A percentile compares a stretch with the other conserved stretches of the same genome.
phyloP scores from a whole-genome alignment of 1,284 basidiomycete genomes.

The Heterobasidion annosum region DNA sequence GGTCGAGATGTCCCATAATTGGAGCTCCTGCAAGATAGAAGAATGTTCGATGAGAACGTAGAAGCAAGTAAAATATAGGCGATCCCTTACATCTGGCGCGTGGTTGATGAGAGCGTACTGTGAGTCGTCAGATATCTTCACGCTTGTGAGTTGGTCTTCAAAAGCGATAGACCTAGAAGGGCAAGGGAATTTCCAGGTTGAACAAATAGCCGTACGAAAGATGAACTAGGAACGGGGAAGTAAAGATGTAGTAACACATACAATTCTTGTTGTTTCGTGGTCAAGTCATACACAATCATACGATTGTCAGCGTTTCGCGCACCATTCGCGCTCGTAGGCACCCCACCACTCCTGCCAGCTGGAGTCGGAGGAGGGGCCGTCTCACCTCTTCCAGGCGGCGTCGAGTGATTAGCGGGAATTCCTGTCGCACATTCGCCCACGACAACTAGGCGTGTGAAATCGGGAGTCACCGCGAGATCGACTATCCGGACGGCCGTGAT shows the following conservation, averaged over 20 bases:
- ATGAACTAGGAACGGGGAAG: not conserved
- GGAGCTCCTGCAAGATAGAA: conserved; percentile 63
- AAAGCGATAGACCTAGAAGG: conserved; percentile 49
- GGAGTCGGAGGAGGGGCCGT: conserved; percentile 20
- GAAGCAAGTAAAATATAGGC: conserved; percentile 1
- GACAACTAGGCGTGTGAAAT: conserved; percentile 76
- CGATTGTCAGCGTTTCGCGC: conserved; percentile 43
- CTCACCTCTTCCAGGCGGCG: conserved; percentile 21
- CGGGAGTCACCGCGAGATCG: conserved; percentile 83
- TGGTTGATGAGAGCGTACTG: conserved; percentile 84
- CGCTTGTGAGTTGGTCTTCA: conserved; percentile 78
- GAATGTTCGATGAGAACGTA: conserved; percentile 3
- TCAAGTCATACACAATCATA: conserved; percentile 71
- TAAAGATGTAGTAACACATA: conserved; percentile 28
- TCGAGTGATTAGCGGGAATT: conserved; percentile 4
- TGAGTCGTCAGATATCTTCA: conserved; percentile 84
- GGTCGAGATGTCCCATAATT: conserved; percentile 75
- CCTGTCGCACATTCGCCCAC: conserved; percentile 56
- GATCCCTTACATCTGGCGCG: conserved; percentile 64
- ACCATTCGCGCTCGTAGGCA: conserved; percentile 17
- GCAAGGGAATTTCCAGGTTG: not conserved
- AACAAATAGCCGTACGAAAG: not conserved
- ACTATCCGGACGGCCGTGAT: conserved; percentile 79
- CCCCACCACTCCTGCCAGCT: conserved; percentile 25
- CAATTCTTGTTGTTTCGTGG: conserved; percentile 54